A percentile compares a stretch with the other conserved stretches of the same genome.
phyloP scores from a whole-genome alignment of 257 asterid species.

The Verbascum thapsus region DNA sequence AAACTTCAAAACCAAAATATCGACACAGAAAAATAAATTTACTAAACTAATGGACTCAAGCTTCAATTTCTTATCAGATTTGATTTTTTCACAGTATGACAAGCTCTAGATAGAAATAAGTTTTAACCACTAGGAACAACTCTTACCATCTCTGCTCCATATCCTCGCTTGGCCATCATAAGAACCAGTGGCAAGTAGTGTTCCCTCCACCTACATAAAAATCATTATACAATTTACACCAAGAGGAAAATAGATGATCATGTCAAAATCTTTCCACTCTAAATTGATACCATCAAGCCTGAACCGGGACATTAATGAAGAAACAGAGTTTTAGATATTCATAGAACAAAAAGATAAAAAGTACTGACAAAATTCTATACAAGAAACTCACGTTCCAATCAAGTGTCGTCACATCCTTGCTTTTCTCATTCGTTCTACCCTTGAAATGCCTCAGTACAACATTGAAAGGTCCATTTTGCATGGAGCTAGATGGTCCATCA shows the following conservation, averaged over 20 bases:
- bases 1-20: constrained; percentile 24
- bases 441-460: constrained; percentile 87
- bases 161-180: constrained; percentile 99
- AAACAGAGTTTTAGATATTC: constrained; percentile 1
- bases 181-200: constrained; percentile 96
- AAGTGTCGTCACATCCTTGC: constrained; percentile 98
- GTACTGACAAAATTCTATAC: background rate
- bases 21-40: background rate
- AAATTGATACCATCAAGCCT: constrained; percentile 13
- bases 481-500: constrained; percentile 67
- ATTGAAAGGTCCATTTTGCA: constrained; percentile 62
- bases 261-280: constrained; percentile 18
- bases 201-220: constrained; percentile 72
- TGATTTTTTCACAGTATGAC: constrained; percentile 3
- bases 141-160: constrained; percentile 88
- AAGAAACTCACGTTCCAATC: constrained; percentile 86
- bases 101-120: constrained; percentile 9
- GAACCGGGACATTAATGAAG: background rate
- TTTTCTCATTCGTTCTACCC: constrained; percentile 87
- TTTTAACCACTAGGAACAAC: constrained; percentile 27
- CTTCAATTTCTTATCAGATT: constrained; percentile 15
- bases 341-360: background rate
- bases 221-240: constrained; percentile 21
- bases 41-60: constrained; percentile 8
- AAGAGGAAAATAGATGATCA: constrained; percentile 17